These are phyloP conservation scores for Straminergon stramineum DNA, from an alignment of 225 moss, liverwort and hornwort genomes.

Conservation along the genomic window DNA sequence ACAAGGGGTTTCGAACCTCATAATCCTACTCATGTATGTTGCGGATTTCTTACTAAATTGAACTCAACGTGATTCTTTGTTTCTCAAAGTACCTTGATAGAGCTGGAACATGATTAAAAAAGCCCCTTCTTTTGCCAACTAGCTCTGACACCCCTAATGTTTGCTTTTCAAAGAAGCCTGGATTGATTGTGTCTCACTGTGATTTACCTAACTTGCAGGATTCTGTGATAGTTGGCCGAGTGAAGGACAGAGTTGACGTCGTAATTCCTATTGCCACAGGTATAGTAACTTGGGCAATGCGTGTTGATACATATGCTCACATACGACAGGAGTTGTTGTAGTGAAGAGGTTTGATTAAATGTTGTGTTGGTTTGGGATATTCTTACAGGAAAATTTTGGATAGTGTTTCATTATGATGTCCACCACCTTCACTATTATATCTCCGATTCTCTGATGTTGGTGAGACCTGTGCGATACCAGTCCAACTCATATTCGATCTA, in stretches of 20 bases:
- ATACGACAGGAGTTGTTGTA: background rate
- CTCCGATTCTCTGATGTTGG: background rate
- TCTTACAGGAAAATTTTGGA: too few species aligned
- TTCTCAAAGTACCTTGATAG: background rate
- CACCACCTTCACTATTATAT: background rate
- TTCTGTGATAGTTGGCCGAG: slow-evolving; percentile 53
- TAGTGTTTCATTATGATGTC: background rate
- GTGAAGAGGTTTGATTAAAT: background rate
- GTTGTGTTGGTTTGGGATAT: background rate
- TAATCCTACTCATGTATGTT: background rate
- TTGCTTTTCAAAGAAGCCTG: background rate
- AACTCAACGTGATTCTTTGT: background rate
- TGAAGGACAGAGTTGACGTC: slow-evolving; percentile 50
- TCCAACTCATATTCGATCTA: background rate
- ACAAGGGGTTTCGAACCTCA: background rate
- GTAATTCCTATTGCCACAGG: slow-evolving; percentile 64
- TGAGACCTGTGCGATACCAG: background rate
- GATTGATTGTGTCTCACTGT: background rate
- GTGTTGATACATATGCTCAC: background rate
- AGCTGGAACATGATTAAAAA: background rate
- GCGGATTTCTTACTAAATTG: too few species aligned
- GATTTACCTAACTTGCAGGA: slow-evolving; percentile 24
- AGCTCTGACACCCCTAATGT: background rate
- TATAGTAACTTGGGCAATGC: background rate
- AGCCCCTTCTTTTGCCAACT: background rate